These are phyloP conservation scores for Beauveria varroae DNA, from an alignment of 2,329 filamentous ascomycete genomes.

Conservation along the genomic window DNA sequence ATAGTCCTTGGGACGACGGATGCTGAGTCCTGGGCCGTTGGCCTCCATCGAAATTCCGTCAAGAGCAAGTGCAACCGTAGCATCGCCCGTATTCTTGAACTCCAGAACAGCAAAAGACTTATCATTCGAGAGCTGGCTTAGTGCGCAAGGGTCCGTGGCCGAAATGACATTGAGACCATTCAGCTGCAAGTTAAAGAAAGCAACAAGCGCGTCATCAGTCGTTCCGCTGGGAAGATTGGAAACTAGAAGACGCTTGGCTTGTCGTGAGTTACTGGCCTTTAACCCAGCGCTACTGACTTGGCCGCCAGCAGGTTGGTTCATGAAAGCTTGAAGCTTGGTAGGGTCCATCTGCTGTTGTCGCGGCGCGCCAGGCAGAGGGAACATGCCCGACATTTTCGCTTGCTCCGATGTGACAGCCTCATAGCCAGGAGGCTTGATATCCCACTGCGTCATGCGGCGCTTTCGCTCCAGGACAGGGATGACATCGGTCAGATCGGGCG, in stretches of 20 bases:
- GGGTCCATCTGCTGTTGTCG: constrained; percentile 94
- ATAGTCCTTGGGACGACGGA: constrained; percentile 91
- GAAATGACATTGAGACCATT: constrained; percentile 93
- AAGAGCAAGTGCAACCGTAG: constrained; percentile 83
- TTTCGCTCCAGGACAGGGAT: constrained; percentile 78
- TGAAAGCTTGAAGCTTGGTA: constrained; percentile 86
- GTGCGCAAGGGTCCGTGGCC: constrained; percentile 74
- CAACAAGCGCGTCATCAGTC: constrained; percentile 68
- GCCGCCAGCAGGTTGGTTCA: constrained; percentile 71
- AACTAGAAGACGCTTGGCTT: constrained; percentile 85
- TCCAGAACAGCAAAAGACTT: constrained; percentile 78
- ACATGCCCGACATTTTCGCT: constrained; percentile 98
- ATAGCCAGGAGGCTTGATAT: constrained; percentile 97
- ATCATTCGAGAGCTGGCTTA: constrained; percentile 75
- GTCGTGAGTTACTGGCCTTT: constrained; percentile 86
- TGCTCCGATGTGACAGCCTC: constrained; percentile 98
- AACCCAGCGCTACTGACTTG: constrained; percentile 67
- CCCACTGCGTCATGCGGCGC: constrained; percentile 95
- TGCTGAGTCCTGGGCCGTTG: constrained; percentile 57
- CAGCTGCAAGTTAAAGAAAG: constrained; percentile 93
- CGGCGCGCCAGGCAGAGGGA: constrained; percentile 90
- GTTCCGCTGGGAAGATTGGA: constrained; percentile 68
- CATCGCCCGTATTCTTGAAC: constrained; percentile 79
- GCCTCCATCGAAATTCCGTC: constrained; percentile 86
- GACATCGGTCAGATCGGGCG: constrained; percentile 84